Percentiles rank a stretch among this genome's conserved stretches.
phyloP scores from a whole-genome alignment of 75 land plant genomes.

The Adiantum capillusveneris region DNA sequence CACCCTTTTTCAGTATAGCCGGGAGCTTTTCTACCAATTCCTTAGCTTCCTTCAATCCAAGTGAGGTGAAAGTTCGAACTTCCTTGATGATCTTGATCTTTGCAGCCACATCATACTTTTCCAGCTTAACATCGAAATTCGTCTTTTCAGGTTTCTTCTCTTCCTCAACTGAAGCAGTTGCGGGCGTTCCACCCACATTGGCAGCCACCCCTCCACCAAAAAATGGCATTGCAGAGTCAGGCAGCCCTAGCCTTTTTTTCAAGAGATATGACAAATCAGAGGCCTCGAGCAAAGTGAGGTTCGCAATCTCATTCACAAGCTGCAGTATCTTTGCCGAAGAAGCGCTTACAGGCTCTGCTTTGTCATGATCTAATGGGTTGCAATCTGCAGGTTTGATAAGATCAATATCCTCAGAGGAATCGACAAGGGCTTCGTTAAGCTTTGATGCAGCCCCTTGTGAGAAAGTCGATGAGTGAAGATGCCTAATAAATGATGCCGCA shows the following conservation, averaged over 20 bases:
- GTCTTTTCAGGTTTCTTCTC: slow-evolving; percentile 59
- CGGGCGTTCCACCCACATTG: neutral
- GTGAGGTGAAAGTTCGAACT: slow-evolving; percentile 63
- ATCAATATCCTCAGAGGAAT: neutral
- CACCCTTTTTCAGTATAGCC: slow-evolving; percentile 53
- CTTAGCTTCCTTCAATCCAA: slow-evolving; percentile 90
- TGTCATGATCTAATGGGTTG: slow-evolving; percentile 57
- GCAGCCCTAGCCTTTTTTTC: slow-evolving; percentile 34
- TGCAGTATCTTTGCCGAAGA: slow-evolving; percentile 62
- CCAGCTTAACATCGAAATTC: slow-evolving; percentile 67
- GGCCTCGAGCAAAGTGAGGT: slow-evolving; percentile 56
- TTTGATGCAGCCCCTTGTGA: neutral
- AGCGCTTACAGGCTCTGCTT: slow-evolving; percentile 45
- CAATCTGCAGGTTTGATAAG: slow-evolving; percentile 40
- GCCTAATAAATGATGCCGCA: neutral
- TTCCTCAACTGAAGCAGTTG: slow-evolving; percentile 16
- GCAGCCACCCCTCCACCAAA: neutral
- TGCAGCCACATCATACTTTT: slow-evolving; percentile 65
- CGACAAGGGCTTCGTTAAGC: neutral
- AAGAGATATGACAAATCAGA: slow-evolving; percentile 53
- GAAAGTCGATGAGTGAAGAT: neutral
- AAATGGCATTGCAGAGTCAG: slow-evolving; percentile 4
- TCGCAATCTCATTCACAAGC: slow-evolving; percentile 65
- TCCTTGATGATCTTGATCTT: slow-evolving; percentile 85
- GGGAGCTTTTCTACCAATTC: slow-evolving; percentile 81